These are phyloP conservation scores for Coemansia pectinata DNA, from an alignment of 192 early-diverging fungal species.

Conservation along the genomic window DNA sequence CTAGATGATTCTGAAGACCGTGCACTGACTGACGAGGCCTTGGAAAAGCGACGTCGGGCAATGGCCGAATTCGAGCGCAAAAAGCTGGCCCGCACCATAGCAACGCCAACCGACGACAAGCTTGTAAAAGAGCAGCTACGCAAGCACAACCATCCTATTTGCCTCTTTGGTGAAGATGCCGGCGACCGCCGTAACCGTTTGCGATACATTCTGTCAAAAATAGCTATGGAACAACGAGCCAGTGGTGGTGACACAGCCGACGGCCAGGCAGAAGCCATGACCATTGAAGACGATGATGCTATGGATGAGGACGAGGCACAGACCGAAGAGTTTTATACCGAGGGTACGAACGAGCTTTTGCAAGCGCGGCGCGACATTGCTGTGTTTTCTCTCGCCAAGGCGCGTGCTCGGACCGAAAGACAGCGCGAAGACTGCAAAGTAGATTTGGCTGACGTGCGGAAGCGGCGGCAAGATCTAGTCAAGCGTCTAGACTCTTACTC, in stretches of 20 bases:
- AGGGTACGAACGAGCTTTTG: conserved; percentile 69
- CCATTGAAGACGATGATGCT: conserved; percentile 45
- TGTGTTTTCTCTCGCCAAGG: conserved; percentile 68
- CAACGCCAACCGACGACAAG: conserved; percentile 89
- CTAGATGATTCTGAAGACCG: conserved; percentile 16
- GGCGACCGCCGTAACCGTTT: conserved; percentile 83
- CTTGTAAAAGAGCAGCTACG: conserved; percentile 73
- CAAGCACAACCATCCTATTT: conserved; percentile 82
- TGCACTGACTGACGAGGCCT: conserved; percentile 18
- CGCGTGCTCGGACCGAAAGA: conserved; percentile 62
- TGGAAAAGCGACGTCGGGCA: conserved; percentile 36
- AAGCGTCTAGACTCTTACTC: conserved; percentile 56
- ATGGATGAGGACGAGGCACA: conserved; percentile 57
- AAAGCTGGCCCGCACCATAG: conserved; percentile 72
- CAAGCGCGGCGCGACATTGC: conserved; percentile 72
- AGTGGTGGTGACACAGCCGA: conserved; percentile 8
- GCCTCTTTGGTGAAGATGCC: conserved; percentile 92
- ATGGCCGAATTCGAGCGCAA: conserved; percentile 76
- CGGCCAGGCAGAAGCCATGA: conserved; percentile 47
- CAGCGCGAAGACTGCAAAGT: conserved; percentile 57
- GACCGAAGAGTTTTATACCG: conserved; percentile 81
- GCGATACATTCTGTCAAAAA: conserved; percentile 69
- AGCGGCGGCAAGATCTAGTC: conserved; percentile 57
- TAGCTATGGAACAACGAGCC: conserved; percentile 19
- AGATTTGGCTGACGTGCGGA: conserved; percentile 21